These are phyloP conservation scores for Brassica hybrid DNA, from an alignment of 441 rosid genomes.

Conservation along the genomic window DNA sequence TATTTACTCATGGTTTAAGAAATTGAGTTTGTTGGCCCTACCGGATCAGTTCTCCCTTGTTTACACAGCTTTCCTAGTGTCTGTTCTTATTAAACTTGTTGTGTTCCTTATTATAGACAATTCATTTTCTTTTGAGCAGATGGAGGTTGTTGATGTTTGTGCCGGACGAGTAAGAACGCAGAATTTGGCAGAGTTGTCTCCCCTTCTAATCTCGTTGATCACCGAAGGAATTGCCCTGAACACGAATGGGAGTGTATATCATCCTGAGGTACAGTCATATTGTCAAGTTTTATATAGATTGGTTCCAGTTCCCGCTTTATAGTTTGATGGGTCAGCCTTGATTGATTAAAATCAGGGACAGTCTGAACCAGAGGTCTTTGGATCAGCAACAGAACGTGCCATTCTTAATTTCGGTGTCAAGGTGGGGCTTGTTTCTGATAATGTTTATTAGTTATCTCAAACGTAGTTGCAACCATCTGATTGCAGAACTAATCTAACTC, in stretches of 20 bases:
- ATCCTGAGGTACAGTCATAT: neutral
- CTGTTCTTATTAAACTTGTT: neutral
- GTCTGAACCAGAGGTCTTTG: conserved; percentile 13
- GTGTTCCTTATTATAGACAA: neutral
- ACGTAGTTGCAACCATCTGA: conserved; percentile 7
- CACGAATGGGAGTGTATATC: conserved; percentile 11
- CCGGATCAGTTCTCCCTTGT: neutral
- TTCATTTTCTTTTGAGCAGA: conserved; percentile 2
- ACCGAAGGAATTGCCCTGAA: conserved; percentile 8
- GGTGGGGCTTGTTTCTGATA: neutral
- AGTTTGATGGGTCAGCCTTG: neutral
- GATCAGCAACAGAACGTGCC: conserved; percentile 10
- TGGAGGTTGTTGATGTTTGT: conserved; percentile 8
- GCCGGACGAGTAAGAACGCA: neutral
- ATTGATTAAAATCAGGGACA: neutral
- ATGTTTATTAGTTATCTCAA: neutral
- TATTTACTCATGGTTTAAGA: neutral
- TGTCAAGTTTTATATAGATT: neutral
- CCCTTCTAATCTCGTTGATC: conserved; percentile 4
- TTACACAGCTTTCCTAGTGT: conserved; percentile 2
- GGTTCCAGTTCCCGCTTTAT: neutral
- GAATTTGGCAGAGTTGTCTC: neutral
- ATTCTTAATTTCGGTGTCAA: conserved; percentile 8
- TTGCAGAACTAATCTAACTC: neutral
- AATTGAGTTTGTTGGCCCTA: neutral